Percentiles rank a stretch among this genome's conserved stretches.
Conservation (phyloP, 2,329 filamentous ascomycete species). For the Colletotrichum horii region DNA sequence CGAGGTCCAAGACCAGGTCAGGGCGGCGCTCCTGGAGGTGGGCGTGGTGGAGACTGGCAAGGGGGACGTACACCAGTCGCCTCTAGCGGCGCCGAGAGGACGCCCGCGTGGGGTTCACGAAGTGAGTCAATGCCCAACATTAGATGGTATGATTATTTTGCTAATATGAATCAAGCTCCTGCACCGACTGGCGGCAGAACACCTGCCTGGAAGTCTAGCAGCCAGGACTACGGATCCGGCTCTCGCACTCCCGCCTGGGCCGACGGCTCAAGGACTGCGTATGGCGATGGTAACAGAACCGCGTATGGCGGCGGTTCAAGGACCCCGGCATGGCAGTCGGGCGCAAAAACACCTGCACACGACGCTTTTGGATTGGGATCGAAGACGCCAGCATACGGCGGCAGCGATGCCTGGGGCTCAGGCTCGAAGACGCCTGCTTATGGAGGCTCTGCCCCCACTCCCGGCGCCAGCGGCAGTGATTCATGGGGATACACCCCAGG, state of each 20-base stretch:
- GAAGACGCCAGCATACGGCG: slow-evolving; percentile 69
- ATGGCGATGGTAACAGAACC: slow-evolving; percentile 77
- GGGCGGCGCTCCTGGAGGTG: slow-evolving; percentile 45
- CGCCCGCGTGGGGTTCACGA: slow-evolving; percentile 77
- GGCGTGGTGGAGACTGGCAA: slow-evolving; percentile 59
- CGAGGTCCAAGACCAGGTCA: slow-evolving; percentile 52
- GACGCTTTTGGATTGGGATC: slow-evolving; percentile 70
- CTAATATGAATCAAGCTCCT: slow-evolving; percentile 51
- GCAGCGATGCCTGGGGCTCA: slow-evolving; percentile 64
- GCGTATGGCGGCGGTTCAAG: slow-evolving; percentile 77
- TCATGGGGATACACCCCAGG: slow-evolving; percentile 66
- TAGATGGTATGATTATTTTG: background rate
- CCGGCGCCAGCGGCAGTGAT: slow-evolving; percentile 62
- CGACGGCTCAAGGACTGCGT: slow-evolving; percentile 70
- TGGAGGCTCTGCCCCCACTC: slow-evolving; percentile 63
- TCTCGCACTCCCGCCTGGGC: slow-evolving; percentile 75
- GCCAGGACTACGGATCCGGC: slow-evolving; percentile 51
- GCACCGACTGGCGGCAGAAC: slow-evolving; percentile 61
- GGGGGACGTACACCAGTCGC: slow-evolving; percentile 73
- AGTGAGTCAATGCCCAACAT: slow-evolving; percentile 54
- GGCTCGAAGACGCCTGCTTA: slow-evolving; percentile 83
- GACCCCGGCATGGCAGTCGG: slow-evolving; percentile 80
- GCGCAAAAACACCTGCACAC: slow-evolving; percentile 72
- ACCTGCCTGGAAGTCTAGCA: slow-evolving; percentile 62
- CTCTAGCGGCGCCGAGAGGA: slow-evolving; percentile 65